Percentiles rank a stretch among this genome's conserved stretches.
phyloP scores from a whole-genome alignment of 2,329 filamentous ascomycete species.

The Ophiostoma perfectum region DNA sequence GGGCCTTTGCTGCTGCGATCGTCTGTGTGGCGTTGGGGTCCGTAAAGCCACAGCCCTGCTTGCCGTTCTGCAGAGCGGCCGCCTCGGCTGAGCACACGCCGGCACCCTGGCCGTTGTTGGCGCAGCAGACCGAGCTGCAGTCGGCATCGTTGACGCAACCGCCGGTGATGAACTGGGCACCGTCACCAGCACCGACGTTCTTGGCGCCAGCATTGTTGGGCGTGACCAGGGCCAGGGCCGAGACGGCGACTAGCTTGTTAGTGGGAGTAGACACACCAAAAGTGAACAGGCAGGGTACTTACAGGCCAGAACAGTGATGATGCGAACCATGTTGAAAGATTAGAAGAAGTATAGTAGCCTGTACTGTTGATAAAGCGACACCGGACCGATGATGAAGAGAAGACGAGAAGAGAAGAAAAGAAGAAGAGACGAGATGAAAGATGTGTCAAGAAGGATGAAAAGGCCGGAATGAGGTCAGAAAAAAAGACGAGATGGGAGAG shows the following conservation, averaged over 20 bases:
- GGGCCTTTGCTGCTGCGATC: constrained; percentile 32
- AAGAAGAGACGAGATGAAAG: neutral
- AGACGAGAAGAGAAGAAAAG: neutral
- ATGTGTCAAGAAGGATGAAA: neutral
- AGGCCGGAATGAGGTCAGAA: neutral
- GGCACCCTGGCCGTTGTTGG: constrained; percentile 30
- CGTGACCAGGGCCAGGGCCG: constrained; percentile 29
- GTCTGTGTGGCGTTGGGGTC: constrained; percentile 32
- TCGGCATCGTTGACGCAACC: constrained; percentile 34
- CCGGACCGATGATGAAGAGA: neutral
- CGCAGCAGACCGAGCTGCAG: constrained; percentile 31
- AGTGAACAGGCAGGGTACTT: neutral
- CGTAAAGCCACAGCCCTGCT: constrained; percentile 33
- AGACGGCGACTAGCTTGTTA: constrained; percentile 28
- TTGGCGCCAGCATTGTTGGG: constrained; percentile 33
- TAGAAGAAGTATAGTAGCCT: neutral
- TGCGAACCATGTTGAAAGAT: neutral
- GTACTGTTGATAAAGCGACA: neutral
- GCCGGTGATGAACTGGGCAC: constrained; percentile 34
- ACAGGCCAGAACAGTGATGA: constrained; percentile 7
- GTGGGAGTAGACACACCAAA: neutral
- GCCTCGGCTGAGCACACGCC: constrained; percentile 34
- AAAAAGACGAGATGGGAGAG: neutral
- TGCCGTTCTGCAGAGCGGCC: constrained; percentile 33
- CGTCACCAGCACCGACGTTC: constrained; percentile 32